Evolutionary conservation across 2,329 filamentous ascomycete genomes (phyloP).

Genomic region (Botrytis pseudocinerea): DNA sequence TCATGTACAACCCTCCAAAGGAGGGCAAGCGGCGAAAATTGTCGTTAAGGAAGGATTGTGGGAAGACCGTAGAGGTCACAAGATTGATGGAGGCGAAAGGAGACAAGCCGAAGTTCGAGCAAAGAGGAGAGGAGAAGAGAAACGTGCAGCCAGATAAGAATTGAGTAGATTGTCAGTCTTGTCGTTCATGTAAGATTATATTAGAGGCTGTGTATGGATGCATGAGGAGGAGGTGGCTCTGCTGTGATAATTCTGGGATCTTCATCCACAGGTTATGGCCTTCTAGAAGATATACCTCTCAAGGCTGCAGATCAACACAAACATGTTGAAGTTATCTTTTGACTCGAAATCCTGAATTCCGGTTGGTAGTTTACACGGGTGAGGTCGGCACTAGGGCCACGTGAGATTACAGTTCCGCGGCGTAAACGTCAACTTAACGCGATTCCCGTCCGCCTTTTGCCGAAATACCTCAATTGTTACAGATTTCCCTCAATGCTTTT

Average conservation of each 20-base stretch:
- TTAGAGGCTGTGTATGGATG: constrained; percentile 31
- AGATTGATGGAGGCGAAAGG: constrained; percentile 96
- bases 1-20: constrained; percentile 68
- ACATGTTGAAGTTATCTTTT: constrained; percentile 12
- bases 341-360: neutral
- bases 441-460: neutral
- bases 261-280: constrained; percentile 5
- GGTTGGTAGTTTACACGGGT: neutral
- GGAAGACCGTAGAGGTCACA: constrained; percentile 83
- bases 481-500: neutral
- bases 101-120: constrained; percentile 81
- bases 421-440: neutral
- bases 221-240: constrained; percentile 19
- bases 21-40: constrained; percentile 64
- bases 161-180: constrained; percentile 21
- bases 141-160: constrained; percentile 48
- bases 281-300: constrained; percentile 5
- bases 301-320: constrained; percentile 13
- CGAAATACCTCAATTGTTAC: neutral
- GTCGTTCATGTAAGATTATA: constrained; percentile 35
- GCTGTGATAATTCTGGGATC: constrained; percentile 19
- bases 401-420: constrained; percentile 17
- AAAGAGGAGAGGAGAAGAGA: constrained; percentile 76
- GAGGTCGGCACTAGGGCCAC: neutral
- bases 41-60: constrained; percentile 83